phyloP scores from a whole-genome alignment of 441 rosid species.

The Erodium moschatum region DNA sequence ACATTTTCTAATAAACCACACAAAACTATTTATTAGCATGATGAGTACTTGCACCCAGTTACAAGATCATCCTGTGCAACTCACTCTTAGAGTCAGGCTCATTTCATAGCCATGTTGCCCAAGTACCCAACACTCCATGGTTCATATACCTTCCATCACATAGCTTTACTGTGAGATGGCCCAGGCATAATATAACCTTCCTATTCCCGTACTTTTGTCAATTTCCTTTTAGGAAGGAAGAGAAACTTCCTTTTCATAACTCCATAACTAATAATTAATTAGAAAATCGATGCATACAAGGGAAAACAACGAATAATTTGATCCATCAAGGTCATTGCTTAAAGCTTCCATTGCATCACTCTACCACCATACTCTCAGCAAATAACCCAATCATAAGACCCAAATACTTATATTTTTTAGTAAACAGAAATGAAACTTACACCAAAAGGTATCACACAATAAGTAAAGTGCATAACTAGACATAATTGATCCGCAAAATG shows the following conservation, averaged over 20 bases:
- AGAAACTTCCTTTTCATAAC: background rate
- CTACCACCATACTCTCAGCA: no score
- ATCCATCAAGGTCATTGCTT: background rate
- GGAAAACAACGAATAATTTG: background rate
- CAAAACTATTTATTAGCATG: background rate
- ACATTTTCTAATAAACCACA: background rate
- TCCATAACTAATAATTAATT: background rate
- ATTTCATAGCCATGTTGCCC: background rate
- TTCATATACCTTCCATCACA: background rate
- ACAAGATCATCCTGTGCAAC: background rate
- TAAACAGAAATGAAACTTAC: no score
- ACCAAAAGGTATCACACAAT: no score
- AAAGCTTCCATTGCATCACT: background rate
- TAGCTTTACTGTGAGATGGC: background rate
- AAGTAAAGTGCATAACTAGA: no score
- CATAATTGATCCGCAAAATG: no score
- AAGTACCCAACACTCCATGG: slow-evolving; percentile 3
- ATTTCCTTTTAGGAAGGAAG: background rate
- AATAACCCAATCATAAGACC: no score
- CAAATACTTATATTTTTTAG: no score
- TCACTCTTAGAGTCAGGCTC: background rate
- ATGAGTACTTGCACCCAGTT: background rate
- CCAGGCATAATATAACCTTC: background rate
- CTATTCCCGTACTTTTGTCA: background rate
- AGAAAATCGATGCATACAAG: background rate